These are phyloP conservation scores for Akanthomyces dipterigenus DNA, from an alignment of 2,329 filamentous ascomycete genomes.

Conservation along the genomic window DNA sequence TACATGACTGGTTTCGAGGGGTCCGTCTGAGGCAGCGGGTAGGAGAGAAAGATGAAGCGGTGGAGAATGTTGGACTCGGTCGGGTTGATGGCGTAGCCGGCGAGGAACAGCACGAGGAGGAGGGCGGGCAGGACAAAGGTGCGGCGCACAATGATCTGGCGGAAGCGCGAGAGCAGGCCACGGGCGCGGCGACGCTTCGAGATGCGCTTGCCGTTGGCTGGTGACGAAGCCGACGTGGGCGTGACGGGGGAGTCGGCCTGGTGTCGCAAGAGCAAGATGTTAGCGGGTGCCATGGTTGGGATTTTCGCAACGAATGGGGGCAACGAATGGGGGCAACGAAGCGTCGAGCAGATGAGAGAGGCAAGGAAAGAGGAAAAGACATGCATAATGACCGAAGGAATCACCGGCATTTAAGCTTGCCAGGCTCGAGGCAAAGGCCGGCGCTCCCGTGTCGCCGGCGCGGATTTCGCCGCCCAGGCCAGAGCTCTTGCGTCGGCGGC, in stretches of 20 bases:
- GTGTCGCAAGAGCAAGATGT: not conserved
- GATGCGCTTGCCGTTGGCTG: slow-evolving; percentile 31
- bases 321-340: not conserved
- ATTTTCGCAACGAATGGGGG: not conserved
- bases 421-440: slow-evolving; percentile 46
- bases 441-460: slow-evolving; percentile 49
- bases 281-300: slow-evolving; percentile 1
- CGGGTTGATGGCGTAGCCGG: slow-evolving; percentile 69
- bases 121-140: slow-evolving; percentile 62
- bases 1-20: slow-evolving; percentile 56
- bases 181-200: slow-evolving; percentile 51
- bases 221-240: slow-evolving; percentile 1
- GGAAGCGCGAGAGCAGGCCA: slow-evolving; percentile 38
- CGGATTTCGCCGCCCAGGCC: slow-evolving; percentile 46
- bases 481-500: slow-evolving; percentile 51
- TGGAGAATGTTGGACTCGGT: slow-evolving; percentile 70
- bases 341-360: too few relatives aligned
- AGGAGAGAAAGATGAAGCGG: slow-evolving; percentile 84
- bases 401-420: slow-evolving; percentile 33
- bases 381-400: slow-evolving; percentile 1
- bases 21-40: slow-evolving; percentile 54
- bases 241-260: slow-evolving; percentile 16
- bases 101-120: slow-evolving; percentile 56
- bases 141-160: slow-evolving; percentile 53
- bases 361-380: not conserved